Evolutionary conservation across 805 yeast genomes (phyloP).

Genomic region (Cyberlindnera galapagoensis): DNA sequence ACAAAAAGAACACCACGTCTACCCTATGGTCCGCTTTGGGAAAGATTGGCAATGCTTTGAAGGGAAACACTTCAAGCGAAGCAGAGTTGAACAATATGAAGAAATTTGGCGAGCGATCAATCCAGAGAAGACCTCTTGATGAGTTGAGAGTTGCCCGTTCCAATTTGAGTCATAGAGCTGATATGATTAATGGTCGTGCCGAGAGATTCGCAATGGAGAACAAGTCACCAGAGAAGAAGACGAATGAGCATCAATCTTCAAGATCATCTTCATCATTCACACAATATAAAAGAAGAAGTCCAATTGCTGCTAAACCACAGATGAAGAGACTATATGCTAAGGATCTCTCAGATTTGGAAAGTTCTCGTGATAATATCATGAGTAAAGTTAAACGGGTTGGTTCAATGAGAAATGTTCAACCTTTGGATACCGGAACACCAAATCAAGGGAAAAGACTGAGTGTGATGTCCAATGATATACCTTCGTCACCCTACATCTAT

Average conservation of each 20-base stretch:
- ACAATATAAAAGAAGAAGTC: slow-evolving; percentile 5
- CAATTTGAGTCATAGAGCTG: slow-evolving; percentile 10
- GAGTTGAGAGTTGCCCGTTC: slow-evolving; percentile 4
- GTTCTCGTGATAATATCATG: slow-evolving; percentile 5
- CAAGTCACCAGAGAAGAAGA: slow-evolving; percentile 8
- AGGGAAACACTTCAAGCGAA: slow-evolving; percentile 5
- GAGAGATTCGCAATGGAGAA: slow-evolving; percentile 12
- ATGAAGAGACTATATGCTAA: slow-evolving; percentile 6
- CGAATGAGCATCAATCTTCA: too few relatives aligned
- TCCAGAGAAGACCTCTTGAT: slow-evolving; percentile 13
- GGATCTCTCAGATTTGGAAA: slow-evolving; percentile 10
- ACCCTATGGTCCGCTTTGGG: slow-evolving; percentile 16
- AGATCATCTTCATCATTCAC: too few relatives aligned
- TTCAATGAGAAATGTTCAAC: too few relatives aligned
- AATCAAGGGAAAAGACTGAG: neutral
- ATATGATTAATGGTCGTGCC: slow-evolving; percentile 15
- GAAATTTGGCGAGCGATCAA: slow-evolving; percentile 20
- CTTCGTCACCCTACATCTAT: slow-evolving; percentile 16
- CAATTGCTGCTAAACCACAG: slow-evolving; percentile 1
- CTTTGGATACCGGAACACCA: neutral
- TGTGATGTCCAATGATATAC: slow-evolving; percentile 8
- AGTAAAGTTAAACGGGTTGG: slow-evolving; percentile 7
- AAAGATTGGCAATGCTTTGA: slow-evolving; percentile 15
- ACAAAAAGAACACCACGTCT: slow-evolving; percentile 8
- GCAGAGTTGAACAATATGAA: slow-evolving; percentile 18